Percentiles rank a stretch among this genome's conserved stretches.
phyloP scores from a whole-genome alignment of 306 rosid species.

The Cucumis cinereus region DNA sequence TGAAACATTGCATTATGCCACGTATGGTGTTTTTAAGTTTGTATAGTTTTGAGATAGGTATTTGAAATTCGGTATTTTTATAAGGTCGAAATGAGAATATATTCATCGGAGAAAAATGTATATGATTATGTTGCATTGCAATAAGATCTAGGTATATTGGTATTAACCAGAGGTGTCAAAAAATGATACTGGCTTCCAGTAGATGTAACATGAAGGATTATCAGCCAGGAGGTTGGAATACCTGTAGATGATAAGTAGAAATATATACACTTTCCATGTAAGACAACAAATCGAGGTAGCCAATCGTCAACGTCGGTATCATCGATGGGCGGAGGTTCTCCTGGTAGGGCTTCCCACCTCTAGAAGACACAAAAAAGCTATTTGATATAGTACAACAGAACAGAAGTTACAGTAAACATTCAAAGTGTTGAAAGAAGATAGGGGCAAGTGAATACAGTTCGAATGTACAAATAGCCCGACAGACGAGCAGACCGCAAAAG shows the following conservation, averaged over 20 bases:
- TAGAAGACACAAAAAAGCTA: constrained; percentile 8
- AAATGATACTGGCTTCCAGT: background rate
- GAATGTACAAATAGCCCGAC: constrained; percentile 62
- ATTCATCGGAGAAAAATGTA: background rate
- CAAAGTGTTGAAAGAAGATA: constrained; percentile 2
- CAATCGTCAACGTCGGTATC: constrained; percentile 70
- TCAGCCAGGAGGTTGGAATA: constrained; percentile 8
- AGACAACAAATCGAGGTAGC: constrained; percentile 85
- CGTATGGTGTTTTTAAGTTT: background rate
- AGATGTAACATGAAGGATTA: background rate
- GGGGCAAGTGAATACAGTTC: constrained; percentile 45
- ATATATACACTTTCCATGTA: constrained; percentile 63
- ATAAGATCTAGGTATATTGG: background rate
- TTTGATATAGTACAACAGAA: constrained; percentile 5
- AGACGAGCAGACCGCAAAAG: constrained; percentile 71
- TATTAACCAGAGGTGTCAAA: background rate
- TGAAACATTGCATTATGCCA: background rate
- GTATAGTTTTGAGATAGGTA: background rate
- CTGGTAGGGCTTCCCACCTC: constrained; percentile 82
- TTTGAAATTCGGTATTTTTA: background rate
- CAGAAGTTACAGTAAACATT: background rate
- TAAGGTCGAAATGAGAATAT: background rate
- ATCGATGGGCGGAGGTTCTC: constrained; percentile 77
- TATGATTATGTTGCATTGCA: background rate
- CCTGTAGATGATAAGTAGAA: constrained; percentile 64